A percentile compares a stretch with the other conserved stretches of the same genome.
phyloP scores from a whole-genome alignment of 768 basidiomycete species.

The Kwoniella europaea region DNA sequence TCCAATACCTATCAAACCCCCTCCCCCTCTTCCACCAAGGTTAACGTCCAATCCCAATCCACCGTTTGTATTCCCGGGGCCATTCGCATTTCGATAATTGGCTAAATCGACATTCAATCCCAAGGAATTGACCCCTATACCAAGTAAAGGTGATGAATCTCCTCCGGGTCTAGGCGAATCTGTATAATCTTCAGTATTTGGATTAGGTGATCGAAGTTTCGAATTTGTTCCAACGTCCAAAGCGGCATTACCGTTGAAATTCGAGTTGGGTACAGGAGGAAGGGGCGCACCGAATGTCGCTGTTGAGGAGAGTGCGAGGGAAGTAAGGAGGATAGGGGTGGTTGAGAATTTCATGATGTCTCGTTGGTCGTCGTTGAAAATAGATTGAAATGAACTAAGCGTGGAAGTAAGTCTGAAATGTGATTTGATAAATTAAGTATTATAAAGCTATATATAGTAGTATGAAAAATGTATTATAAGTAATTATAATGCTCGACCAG shows the following conservation, averaged over 20 bases:
- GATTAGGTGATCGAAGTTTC: conserved; percentile 10
- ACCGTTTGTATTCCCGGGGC: not conserved
- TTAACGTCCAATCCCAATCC: conserved; percentile 8
- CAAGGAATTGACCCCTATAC: not conserved
- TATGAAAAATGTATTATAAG: not conserved
- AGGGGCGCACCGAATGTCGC: conserved; percentile 37
- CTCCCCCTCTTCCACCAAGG: not conserved
- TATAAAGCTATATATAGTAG: not conserved
- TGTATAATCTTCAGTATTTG: conserved; percentile 4
- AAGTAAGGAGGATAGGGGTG: conserved; percentile 40
- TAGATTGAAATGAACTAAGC: too few species aligned
- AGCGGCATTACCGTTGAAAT: not conserved
- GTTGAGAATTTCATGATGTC: conserved; percentile 44
- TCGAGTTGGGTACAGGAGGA: conserved; percentile 19
- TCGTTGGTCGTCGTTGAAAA: not conserved
- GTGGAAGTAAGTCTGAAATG: too few species aligned
- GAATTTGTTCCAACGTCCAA: not conserved
- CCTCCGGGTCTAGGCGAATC: conserved; percentile 5
- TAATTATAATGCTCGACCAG: conserved; percentile 14
- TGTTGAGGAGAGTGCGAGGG: conserved; percentile 30
- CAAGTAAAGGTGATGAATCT: conserved; percentile 11
- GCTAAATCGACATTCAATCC: conserved; percentile 8
- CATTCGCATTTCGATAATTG: not conserved
- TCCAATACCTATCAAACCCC: conserved; percentile 12
- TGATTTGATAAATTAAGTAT: not conserved